A percentile compares a stretch with the other conserved stretches of the same genome.
Conservation (phyloP, 768 basidiomycete genomes). For the Kockovaella imperatae region DNA sequence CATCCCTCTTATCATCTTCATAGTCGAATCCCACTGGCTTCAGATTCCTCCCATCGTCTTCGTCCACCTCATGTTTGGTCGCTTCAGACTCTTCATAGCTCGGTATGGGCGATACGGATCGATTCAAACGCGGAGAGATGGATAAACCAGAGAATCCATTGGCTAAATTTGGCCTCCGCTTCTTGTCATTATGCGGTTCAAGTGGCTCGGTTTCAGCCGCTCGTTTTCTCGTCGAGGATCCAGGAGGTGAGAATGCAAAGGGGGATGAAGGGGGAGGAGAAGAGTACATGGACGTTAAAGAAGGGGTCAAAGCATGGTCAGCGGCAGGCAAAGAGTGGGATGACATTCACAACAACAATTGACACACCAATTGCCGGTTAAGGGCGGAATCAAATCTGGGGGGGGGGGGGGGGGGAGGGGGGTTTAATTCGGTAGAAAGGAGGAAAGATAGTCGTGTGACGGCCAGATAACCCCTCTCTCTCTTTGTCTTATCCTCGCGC, state of each 20-base stretch:
- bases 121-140: slow-evolving; percentile 5
- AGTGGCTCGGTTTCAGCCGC: neutral
- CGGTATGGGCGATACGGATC: neutral
- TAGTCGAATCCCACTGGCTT: neutral
- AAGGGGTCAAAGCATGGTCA: neutral
- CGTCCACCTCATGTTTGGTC: slow-evolving; percentile 1
- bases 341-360: neutral
- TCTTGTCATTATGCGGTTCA: slow-evolving; percentile 16
- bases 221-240: too few relatives aligned
- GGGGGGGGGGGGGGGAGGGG: too few relatives aligned
- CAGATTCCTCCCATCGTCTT: slow-evolving; percentile 4
- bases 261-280: neutral
- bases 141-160: slow-evolving; percentile 29
- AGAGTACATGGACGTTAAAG: neutral
- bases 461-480: neutral
- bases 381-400: too few relatives aligned
- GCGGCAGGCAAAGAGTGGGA: neutral
- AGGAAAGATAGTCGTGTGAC: neutral
- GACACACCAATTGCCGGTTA: too few relatives aligned
- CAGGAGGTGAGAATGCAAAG: neutral
- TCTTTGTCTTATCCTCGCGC: neutral
- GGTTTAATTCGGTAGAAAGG: neutral
- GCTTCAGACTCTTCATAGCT: slow-evolving; percentile 3
- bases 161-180: slow-evolving; percentile 24
- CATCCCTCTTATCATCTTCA: neutral